Conservation (phyloP, 495 filamentous ascomycete genomes). For the Xylaria grammica region DNA sequence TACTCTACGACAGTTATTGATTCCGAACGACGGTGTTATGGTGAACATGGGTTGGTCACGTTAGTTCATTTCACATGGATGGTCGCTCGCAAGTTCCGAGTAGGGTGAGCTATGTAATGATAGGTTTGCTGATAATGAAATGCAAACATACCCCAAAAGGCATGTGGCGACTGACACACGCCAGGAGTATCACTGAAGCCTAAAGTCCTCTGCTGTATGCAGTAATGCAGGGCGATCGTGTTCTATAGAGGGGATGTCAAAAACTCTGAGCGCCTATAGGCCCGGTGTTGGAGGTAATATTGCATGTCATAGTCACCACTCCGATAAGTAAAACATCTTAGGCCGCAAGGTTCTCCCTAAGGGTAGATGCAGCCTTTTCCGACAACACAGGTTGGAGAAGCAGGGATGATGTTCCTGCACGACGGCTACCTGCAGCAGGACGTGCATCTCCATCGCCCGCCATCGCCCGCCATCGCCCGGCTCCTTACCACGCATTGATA, state of each 20-base stretch:
- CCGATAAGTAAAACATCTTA: constrained; percentile 18
- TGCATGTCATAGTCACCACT: constrained; percentile 8
- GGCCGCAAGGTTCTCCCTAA: constrained; percentile 13
- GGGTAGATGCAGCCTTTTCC: constrained; percentile 24
- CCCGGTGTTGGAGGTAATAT: constrained; percentile 5
- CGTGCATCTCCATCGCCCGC: constrained; percentile 17
- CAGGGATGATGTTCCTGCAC: constrained; percentile 22
- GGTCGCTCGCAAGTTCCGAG: not conserved
- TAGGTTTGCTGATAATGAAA: constrained; percentile 7
- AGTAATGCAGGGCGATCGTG: constrained; percentile 12
- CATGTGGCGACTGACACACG: constrained; percentile 6
- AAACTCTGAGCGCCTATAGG: constrained; percentile 10
- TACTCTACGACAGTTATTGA: not conserved
- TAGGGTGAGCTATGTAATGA: not conserved
- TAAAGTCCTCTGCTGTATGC: not conserved
- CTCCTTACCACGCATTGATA: constrained; percentile 13
- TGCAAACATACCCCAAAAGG: not conserved
- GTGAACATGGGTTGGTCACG: not conserved
- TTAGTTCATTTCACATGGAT: not conserved
- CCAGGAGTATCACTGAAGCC: constrained; percentile 1
- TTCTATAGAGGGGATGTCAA: not conserved
- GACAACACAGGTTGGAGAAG: constrained; percentile 14
- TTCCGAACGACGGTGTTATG: not conserved
- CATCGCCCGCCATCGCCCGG: constrained; percentile 18
- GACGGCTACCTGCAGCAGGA: constrained; percentile 17